These are phyloP conservation scores for Xylariaceae sp. DNA, from an alignment of 2,329 filamentous ascomycete genomes.

Conservation along the genomic window DNA sequence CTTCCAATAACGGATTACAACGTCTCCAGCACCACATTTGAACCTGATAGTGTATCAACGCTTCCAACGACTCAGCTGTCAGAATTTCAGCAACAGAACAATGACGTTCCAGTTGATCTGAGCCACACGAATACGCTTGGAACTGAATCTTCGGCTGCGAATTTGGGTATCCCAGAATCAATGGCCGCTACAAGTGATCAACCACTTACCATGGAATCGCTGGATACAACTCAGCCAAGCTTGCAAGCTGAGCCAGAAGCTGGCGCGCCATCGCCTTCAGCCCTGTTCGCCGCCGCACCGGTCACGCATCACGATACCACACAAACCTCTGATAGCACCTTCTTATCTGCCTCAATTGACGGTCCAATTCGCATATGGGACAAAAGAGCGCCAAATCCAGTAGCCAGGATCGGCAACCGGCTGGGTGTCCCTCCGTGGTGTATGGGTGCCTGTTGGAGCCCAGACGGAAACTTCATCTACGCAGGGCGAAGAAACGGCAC, in stretches of 20 bases:
- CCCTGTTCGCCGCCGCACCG: conserved; percentile 38
- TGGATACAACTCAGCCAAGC: not conserved
- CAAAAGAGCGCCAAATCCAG: conserved; percentile 67
- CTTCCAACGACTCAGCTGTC: conserved; percentile 26
- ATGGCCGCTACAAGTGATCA: conserved; percentile 8
- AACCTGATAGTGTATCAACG: conserved; percentile 27
- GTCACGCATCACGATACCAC: conserved; percentile 49
- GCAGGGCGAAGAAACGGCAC: conserved; percentile 86
- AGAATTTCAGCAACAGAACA: conserved; percentile 12
- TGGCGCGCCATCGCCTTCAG: conserved; percentile 32
- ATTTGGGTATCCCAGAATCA: conserved; percentile 18
- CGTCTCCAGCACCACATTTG: conserved; percentile 40
- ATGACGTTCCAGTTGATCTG: conserved; percentile 15
- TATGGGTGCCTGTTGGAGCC: conserved; percentile 95
- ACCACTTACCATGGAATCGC: not conserved
- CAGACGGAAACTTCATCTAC: conserved; percentile 93
- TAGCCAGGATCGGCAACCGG: conserved; percentile 74
- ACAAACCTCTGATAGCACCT: conserved; percentile 71
- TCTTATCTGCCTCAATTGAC: conserved; percentile 85
- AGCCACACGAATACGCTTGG: conserved; percentile 12
- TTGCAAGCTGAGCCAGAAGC: conserved; percentile 9
- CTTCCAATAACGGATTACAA: conserved; percentile 36
- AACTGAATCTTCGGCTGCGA: conserved; percentile 11
- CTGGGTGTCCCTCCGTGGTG: conserved; percentile 89
- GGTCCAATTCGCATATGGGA: conserved; percentile 94